These are phyloP conservation scores for Pleurotus djamor DNA, from an alignment of 768 basidiomycete species.

Conservation along the genomic window DNA sequence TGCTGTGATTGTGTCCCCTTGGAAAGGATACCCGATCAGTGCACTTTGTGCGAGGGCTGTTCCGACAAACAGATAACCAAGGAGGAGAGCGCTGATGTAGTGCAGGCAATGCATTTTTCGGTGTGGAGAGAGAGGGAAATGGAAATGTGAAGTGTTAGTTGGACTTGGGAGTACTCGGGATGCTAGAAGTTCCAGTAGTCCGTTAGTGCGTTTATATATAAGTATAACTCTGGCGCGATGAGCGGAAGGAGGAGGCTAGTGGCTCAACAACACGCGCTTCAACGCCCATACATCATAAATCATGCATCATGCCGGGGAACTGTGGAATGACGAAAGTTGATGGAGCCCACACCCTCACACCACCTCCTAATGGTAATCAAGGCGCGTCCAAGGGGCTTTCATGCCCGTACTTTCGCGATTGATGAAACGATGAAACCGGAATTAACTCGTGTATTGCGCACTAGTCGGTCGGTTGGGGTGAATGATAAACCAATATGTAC, in stretches of 20 bases:
- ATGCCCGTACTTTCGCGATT: background rate
- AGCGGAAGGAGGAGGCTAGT: too few relatives aligned
- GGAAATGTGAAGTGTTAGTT: too few relatives aligned
- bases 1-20: constrained; percentile 26
- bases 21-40: constrained; percentile 36
- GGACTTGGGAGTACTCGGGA: too few relatives aligned
- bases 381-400: background rate
- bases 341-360: too few relatives aligned
- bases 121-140: too few relatives aligned
- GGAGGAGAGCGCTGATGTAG: background rate
- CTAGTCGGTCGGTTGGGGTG: too few relatives aligned
- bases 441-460: background rate
- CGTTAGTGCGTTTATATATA: background rate
- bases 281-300: too few relatives aligned
- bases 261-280: too few relatives aligned
- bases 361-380: too few relatives aligned
- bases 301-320: background rate
- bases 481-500: too few relatives aligned
- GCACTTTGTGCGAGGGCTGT: constrained; percentile 36
- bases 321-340: background rate
- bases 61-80: constrained; percentile 18
- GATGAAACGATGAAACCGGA: background rate
- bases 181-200: too few relatives aligned
- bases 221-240: background rate
- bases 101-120: too few relatives aligned